A percentile compares a stretch with the other conserved stretches of the same genome.
These are phyloP conservation scores for Polytolypa hystricis DNA, from an alignment of 2,329 filamentous ascomycete species.

Conservation along the genomic window DNA sequence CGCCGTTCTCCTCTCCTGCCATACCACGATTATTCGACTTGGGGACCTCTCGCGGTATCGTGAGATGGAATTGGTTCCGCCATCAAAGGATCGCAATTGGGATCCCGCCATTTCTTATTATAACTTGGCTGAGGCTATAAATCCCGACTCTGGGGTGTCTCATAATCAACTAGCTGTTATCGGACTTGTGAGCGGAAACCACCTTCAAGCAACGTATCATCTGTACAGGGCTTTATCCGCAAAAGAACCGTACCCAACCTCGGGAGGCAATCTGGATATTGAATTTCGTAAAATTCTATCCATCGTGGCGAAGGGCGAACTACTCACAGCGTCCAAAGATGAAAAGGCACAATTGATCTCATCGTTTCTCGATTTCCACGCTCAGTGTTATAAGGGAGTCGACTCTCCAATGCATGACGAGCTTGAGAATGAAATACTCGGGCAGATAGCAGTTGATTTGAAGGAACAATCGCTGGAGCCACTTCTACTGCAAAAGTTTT, in stretches of 20 bases:
- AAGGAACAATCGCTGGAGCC: conserved; percentile 53
- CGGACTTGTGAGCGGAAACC: conserved; percentile 61
- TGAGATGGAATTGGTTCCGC: conserved; percentile 51
- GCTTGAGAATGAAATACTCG: conserved; percentile 74
- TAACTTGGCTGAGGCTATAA: conserved; percentile 63
- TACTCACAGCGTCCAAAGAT: conserved; percentile 15
- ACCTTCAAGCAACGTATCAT: conserved; percentile 78
- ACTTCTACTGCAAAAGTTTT: conserved; percentile 62
- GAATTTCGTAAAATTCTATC: conserved; percentile 60
- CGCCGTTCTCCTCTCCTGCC: conserved; percentile 62
- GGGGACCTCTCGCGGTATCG: conserved; percentile 88
- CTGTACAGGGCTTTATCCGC: conserved; percentile 74
- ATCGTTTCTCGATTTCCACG: conserved; percentile 81
- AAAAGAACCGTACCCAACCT: conserved; percentile 61
- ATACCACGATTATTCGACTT: conserved; percentile 72
- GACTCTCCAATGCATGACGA: conserved; percentile 66
- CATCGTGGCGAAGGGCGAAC: conserved; percentile 45
- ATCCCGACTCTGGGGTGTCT: conserved; percentile 67
- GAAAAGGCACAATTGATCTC: conserved; percentile 55
- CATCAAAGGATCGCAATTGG: conserved; percentile 61
- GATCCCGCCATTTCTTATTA: conserved; percentile 77
- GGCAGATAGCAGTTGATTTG: conserved; percentile 61
- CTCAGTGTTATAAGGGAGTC: conserved; percentile 67
- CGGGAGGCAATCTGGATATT: conserved; percentile 62
- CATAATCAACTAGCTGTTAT: conserved; percentile 89